Percentiles rank a stretch among this genome's conserved stretches.
These are phyloP conservation scores for Boletus rubescentipes DNA, from an alignment of 768 basidiomycete genomes.

Conservation along the genomic window DNA sequence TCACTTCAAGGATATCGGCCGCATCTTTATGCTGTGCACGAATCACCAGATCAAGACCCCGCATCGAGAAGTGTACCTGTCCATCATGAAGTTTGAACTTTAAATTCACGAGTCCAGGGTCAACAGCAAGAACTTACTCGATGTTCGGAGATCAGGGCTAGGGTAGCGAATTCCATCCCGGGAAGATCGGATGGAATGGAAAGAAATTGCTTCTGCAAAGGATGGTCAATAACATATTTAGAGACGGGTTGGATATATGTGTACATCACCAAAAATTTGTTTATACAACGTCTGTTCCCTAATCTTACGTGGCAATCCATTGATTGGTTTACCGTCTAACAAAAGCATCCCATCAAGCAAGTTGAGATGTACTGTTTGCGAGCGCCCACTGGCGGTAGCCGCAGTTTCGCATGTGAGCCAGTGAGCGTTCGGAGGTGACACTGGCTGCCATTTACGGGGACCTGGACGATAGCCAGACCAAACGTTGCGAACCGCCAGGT, in stretches of 20 bases:
- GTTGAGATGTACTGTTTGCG: constrained; percentile 25
- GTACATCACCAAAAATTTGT: constrained; percentile 22
- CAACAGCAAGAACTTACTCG: no score
- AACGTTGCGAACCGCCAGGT: constrained; percentile 17
- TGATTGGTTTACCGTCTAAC: constrained; percentile 27
- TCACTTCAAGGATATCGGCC: constrained; percentile 21
- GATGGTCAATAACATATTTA: not conserved
- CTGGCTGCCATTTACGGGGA: constrained; percentile 23
- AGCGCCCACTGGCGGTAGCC: not conserved
- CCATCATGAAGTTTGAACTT: no score
- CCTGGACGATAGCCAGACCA: constrained; percentile 28
- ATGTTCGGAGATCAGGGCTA: constrained; percentile 13
- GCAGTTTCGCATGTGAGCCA: constrained; percentile 27
- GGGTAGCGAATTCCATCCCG: constrained; percentile 28
- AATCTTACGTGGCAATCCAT: constrained; percentile 21
- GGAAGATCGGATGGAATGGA: constrained; percentile 24
- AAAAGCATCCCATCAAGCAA: constrained; percentile 27
- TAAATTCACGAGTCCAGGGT: no score
- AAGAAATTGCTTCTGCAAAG: constrained; percentile 18
- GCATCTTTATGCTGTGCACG: no score
- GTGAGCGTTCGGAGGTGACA: constrained; percentile 9
- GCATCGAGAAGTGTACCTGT: no score
- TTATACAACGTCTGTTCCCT: constrained; percentile 19
- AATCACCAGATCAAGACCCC: no score
- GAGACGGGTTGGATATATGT: not conserved